Percentiles rank a stretch among this genome's conserved stretches.
These are phyloP conservation scores for Trametes punicea DNA, from an alignment of 768 basidiomycete genomes.

Conservation along the genomic window DNA sequence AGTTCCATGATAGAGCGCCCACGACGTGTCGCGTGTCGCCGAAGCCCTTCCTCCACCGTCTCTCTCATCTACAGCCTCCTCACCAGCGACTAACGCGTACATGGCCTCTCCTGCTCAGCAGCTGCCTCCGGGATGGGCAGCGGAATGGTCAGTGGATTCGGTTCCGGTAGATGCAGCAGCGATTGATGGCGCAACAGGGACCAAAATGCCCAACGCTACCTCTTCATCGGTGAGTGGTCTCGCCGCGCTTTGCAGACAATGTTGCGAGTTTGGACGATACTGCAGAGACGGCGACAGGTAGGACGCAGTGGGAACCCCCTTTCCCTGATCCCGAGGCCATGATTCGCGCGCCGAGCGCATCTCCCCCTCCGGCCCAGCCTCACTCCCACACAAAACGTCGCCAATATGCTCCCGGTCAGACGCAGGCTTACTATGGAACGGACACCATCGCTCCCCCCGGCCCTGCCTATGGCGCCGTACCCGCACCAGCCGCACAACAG, in stretches of 20 bases:
- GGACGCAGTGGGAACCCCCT: slow-evolving; percentile 88
- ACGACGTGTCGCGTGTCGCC: slow-evolving; percentile 22
- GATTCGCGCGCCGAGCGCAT: slow-evolving; percentile 38
- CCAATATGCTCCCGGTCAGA: slow-evolving; percentile 93
- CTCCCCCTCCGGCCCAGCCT: slow-evolving; percentile 39
- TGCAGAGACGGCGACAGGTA: slow-evolving; percentile 78
- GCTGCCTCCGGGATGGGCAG: slow-evolving; percentile 88
- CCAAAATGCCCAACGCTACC: slow-evolving; percentile 69
- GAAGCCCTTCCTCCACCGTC: slow-evolving; percentile 15
- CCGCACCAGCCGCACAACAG: slow-evolving; percentile 37
- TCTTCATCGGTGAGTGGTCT: slow-evolving; percentile 79
- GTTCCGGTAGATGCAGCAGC: not conserved
- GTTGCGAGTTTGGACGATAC: not conserved
- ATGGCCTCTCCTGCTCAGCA: slow-evolving; percentile 57
- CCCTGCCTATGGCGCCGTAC: slow-evolving; percentile 41
- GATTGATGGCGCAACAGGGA: slow-evolving; percentile 54
- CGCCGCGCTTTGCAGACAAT: not conserved
- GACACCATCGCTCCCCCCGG: slow-evolving; percentile 44
- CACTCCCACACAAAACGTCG: slow-evolving; percentile 61
- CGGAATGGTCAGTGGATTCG: slow-evolving; percentile 71
- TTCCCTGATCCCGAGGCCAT: slow-evolving; percentile 31
- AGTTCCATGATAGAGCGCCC: slow-evolving; percentile 11
- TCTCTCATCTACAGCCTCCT: slow-evolving; percentile 7
- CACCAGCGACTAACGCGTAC: slow-evolving; percentile 5
- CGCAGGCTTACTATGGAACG: slow-evolving; percentile 78